phyloP scores from a whole-genome alignment of 306 rosid genomes.

The Quercus variabilis region DNA sequence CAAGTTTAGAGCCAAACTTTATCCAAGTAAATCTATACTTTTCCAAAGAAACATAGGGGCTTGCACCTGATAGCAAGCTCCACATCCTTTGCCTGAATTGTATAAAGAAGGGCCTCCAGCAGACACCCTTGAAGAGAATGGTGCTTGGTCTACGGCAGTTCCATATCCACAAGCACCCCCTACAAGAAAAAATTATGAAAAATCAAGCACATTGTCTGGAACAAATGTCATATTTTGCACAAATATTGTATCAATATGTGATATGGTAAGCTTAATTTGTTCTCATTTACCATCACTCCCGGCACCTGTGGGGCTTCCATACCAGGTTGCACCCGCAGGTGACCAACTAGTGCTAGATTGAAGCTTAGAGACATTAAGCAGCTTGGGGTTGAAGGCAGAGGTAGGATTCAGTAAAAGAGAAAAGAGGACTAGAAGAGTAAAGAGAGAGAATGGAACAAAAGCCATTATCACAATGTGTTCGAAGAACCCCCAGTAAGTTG shows the following conservation, averaged over 20 bases:
- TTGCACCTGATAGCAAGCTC: conserved; percentile 73
- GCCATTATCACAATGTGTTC: background rate
- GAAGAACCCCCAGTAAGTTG: background rate
- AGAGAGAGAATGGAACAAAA: background rate
- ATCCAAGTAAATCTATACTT: too few relatives aligned
- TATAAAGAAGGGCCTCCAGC: conserved; percentile 67
- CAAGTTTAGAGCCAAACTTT: too few relatives aligned
- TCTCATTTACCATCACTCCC: conserved; percentile 30
- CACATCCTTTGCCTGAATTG: conserved; percentile 67
- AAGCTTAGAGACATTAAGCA: conserved; percentile 19
- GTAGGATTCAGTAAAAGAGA: conserved; percentile 13
- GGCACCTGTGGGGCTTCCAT: conserved; percentile 31
- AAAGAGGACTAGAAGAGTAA: conserved; percentile 11
- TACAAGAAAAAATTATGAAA: background rate
- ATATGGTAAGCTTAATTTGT: background rate
- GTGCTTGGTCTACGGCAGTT: conserved; percentile 46
- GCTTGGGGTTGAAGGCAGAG: conserved; percentile 35
- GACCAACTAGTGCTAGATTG: conserved; percentile 21
- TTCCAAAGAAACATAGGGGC: too few relatives aligned
- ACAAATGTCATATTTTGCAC: background rate
- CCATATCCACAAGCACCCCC: conserved; percentile 90
- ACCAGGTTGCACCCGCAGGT: conserved; percentile 43
- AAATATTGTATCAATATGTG: background rate
- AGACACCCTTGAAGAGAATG: conserved; percentile 53
- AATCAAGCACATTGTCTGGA: background rate